Evolutionary conservation across 768 basidiomycete species (phyloP).

Genomic region (Lentinula raphanica): DNA sequence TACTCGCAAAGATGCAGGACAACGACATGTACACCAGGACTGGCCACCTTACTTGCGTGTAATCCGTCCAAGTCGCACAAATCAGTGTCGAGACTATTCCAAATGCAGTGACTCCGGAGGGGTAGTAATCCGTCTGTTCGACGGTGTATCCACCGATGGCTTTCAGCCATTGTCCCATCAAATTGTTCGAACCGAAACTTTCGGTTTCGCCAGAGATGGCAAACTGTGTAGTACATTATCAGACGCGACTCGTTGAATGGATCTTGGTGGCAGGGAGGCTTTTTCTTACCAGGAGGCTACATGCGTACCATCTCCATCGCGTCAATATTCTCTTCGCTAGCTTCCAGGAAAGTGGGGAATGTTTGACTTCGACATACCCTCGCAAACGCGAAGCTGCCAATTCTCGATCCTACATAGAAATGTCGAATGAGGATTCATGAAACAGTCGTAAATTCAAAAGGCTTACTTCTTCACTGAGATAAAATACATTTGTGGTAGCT

Average conservation of each 20-base stretch:
- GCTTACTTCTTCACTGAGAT: slow-evolving; percentile 51
- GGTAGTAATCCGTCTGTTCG: slow-evolving; percentile 59
- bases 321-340: slow-evolving; percentile 44
- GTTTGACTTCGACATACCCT: slow-evolving; percentile 33
- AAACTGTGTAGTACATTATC: slow-evolving; percentile 35
- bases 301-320: slow-evolving; percentile 66
- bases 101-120: slow-evolving; percentile 60
- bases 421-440: background rate
- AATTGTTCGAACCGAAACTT: slow-evolving; percentile 63
- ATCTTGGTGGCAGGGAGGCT: slow-evolving; percentile 1
- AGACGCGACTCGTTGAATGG: background rate
- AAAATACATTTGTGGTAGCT: slow-evolving; percentile 56
- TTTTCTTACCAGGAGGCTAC: slow-evolving; percentile 58
- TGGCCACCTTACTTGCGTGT: slow-evolving; percentile 52
- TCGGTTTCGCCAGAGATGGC: slow-evolving; percentile 64
- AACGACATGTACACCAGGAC: slow-evolving; percentile 60
- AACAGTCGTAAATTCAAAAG: slow-evolving; percentile 7
- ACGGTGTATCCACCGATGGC: slow-evolving; percentile 57
- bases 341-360: slow-evolving; percentile 39
- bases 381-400: slow-evolving; percentile 47
- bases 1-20: slow-evolving; percentile 47
- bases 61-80: slow-evolving; percentile 62
- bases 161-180: slow-evolving; percentile 71
- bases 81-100: slow-evolving; percentile 59
- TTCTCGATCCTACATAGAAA: slow-evolving; percentile 43